These are phyloP conservation scores for Pythium graminicola DNA, from an alignment of 352 stramenopile genomes.

Conservation along the genomic window DNA sequence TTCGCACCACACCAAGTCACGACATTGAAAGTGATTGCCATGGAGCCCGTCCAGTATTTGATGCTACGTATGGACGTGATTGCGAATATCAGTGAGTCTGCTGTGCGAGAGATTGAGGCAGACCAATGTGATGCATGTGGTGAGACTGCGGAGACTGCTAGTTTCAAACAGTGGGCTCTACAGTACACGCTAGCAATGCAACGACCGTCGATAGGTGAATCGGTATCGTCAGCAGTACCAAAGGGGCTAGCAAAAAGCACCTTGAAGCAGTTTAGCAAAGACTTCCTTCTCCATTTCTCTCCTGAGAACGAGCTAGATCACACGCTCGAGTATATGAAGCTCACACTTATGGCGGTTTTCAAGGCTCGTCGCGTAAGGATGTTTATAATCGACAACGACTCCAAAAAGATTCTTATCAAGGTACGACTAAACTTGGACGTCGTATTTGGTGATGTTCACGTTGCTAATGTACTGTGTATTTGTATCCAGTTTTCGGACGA, in stretches of 20 bases:
- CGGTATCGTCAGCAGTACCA: constrained; percentile 25
- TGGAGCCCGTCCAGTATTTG: constrained; percentile 61
- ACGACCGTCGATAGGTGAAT: constrained; percentile 22
- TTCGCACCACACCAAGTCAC: constrained; percentile 37
- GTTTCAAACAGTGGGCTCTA: constrained; percentile 67
- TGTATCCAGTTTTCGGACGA: constrained; percentile 51
- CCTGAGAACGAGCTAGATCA: constrained; percentile 75
- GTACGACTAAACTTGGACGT: constrained; percentile 25
- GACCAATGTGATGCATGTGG: constrained; percentile 32
- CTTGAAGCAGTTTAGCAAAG: constrained; percentile 66
- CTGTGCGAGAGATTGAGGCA: constrained; percentile 27
- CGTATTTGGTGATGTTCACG: not conserved
- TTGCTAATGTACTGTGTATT: not conserved
- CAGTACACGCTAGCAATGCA: constrained; percentile 50
- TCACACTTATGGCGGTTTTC: constrained; percentile 48
- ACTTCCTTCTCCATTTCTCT: constrained; percentile 65
- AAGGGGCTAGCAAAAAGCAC: constrained; percentile 52
- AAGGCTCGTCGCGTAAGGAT: constrained; percentile 50
- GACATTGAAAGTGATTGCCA: constrained; percentile 56
- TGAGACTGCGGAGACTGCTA: constrained; percentile 52
- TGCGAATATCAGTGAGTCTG: constrained; percentile 6
- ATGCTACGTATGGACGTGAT: constrained; percentile 43
- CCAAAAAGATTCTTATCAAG: constrained; percentile 47
- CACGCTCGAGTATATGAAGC: constrained; percentile 64
- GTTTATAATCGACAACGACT: constrained; percentile 45